These are phyloP conservation scores for Speleostelium caveatum DNA, from an alignment of 78 protist genomes.

Conservation along the genomic window DNA sequence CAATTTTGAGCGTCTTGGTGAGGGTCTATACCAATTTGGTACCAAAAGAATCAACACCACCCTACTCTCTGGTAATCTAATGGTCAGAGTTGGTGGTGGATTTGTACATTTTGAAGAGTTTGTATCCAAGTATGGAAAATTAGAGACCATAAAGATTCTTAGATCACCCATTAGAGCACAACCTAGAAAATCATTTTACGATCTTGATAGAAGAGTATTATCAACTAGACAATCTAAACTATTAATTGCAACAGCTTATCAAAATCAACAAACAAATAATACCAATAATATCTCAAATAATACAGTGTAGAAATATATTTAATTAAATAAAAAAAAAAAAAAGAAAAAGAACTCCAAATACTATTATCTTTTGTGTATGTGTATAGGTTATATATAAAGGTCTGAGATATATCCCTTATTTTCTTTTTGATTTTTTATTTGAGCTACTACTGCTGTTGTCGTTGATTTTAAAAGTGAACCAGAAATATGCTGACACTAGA, in stretches of 20 bases:
- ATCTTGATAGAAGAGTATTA: neutral
- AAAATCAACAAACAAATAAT: neutral
- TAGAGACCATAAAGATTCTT: conserved; percentile 7
- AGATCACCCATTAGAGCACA: neutral
- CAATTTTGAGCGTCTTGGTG: conserved; percentile 5
- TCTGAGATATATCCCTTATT: too few relatives aligned
- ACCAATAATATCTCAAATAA: too few relatives aligned
- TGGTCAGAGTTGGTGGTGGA: conserved; percentile 62
- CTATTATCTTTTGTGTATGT: too few relatives aligned
- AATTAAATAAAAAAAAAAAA: too few relatives aligned
- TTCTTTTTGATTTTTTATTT: too few relatives aligned
- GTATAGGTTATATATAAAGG: too few relatives aligned
- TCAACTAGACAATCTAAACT: neutral
- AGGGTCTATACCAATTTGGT: conserved; percentile 46
- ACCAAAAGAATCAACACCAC: conserved; percentile 16
- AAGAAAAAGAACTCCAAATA: too few relatives aligned
- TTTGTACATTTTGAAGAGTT: conserved; percentile 6
- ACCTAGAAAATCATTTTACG: neutral
- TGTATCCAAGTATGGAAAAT: conserved; percentile 28
- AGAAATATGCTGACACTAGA: too few relatives aligned
- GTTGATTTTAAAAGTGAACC: too few relatives aligned
- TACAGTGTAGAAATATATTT: too few relatives aligned
- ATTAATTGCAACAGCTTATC: too few relatives aligned
- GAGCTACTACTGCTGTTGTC: too few relatives aligned
- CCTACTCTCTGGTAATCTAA: conserved; percentile 13